Evolutionary conservation across 257 asterid genomes (phyloP), one percentile per base, ranked within the genome.

Genomic region (Eucommia ulmoides): DNA sequence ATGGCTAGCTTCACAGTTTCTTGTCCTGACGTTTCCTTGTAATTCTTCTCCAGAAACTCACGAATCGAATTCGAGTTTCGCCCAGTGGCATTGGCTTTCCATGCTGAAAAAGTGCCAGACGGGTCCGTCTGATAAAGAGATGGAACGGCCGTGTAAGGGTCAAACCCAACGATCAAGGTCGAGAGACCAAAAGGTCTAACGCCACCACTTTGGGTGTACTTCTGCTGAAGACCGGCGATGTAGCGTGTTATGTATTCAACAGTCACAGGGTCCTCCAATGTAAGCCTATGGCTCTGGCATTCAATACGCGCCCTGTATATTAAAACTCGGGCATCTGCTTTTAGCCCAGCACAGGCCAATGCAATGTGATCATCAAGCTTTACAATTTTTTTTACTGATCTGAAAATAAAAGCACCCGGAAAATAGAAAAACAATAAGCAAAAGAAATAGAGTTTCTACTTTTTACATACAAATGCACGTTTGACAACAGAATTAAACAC

Each of bases 131-230:
- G 98, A 61, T 89, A 89, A 33, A 89, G 93, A 29, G 94, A 59
- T 44, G 98, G 98, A 60, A 57, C 74, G 35, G 73, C 86, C 0
- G 91, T 80, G 75, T 89, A 81, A n/a, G 98, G 98, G 68, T 89
- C 98, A 61, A 89, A 89, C 46, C 98, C 98, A 65, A 89, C 73
- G 35, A 89, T 89, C 88, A 89, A 76, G 65, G 98, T 89, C 24
- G 98, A 89, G 58, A 89, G 96, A 23, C 98, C 96, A 76, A 84
- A 89, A 50, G 98, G 98, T 52, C 98, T 80, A 38, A 89, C 98
- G 64, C 98, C 96, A 64, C 98, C 98, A 77, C 98, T 89, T 68
- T 89, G 98, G 3, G 98, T 89, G 75, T 89, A 89, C 74, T 89
- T 89, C 60, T 89, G 98, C 81, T 89, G 98, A 65, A 89, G 96